These are phyloP conservation scores for Harringtonia lauricola DNA, from an alignment of 2,329 filamentous ascomycete genomes.

Conservation along the genomic window DNA sequence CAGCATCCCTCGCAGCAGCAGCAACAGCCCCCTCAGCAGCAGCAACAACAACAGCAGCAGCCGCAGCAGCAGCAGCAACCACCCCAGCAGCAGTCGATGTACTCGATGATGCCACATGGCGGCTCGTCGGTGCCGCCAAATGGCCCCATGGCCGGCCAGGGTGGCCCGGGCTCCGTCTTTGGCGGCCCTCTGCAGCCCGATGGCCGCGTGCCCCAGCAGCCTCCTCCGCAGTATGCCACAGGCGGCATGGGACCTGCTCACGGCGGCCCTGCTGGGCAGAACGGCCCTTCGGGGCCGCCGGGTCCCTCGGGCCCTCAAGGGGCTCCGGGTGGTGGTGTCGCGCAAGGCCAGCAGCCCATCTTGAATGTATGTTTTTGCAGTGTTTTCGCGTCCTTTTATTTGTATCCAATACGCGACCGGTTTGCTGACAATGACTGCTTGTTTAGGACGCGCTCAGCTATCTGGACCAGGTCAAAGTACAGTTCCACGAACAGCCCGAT, in stretches of 20 bases:
- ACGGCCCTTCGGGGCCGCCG: neutral
- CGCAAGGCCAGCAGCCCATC: slow-evolving; percentile 76
- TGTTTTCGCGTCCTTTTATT: neutral
- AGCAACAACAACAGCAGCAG: neutral
- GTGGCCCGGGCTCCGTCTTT: slow-evolving; percentile 53
- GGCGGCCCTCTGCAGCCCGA: slow-evolving; percentile 57
- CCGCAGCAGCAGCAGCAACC: slow-evolving; percentile 1
- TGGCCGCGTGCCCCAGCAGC: slow-evolving; percentile 50
- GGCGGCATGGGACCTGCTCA: slow-evolving; percentile 24
- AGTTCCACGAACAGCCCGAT: slow-evolving; percentile 92
- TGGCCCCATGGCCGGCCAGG: slow-evolving; percentile 45
- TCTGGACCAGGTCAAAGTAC: slow-evolving; percentile 95
- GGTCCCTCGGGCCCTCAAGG: slow-evolving; percentile 19
- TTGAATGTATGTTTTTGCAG: slow-evolving; percentile 47
- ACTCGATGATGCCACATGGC: slow-evolving; percentile 40
- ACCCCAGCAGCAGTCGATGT: slow-evolving; percentile 40
- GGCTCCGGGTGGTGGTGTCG: slow-evolving; percentile 48
- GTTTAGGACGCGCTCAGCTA: slow-evolving; percentile 73
- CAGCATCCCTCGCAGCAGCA: slow-evolving; percentile 8
- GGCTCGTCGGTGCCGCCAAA: slow-evolving; percentile 31
- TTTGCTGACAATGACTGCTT: neutral
- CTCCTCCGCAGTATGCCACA: slow-evolving; percentile 34
- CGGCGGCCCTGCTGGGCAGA: slow-evolving; percentile 20
- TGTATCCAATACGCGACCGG: neutral
- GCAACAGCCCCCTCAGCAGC: slow-evolving; percentile 6